Base-by-base conservation (phyloP, 2,329 filamentous ascomycete genomes). In the Colletotrichum sp. region DNA sequence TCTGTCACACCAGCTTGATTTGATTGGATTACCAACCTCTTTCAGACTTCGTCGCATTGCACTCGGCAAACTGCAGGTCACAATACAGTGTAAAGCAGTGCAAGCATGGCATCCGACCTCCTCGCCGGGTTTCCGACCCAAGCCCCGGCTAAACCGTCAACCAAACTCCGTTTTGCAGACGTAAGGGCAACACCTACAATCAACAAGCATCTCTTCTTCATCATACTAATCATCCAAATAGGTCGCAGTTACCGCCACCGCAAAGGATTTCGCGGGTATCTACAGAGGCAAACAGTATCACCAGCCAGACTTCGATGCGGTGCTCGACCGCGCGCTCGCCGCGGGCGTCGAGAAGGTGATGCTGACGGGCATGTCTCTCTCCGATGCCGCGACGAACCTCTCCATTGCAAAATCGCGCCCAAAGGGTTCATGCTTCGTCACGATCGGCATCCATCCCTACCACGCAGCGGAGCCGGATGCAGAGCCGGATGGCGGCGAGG, bases 201-300 rank as follows among this genome's bases (percentile, higher is more conserved):
- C 6, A n/a, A 22, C 2, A 25, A 16, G 2, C 3, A n/a, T 44
- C 8, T 9, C 8, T 30, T 7, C 9, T 4, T 5, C 8, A 12
- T 8, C 8, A 8, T 44, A 61, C 34, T 57, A 29, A 36, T n/a
- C 5, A 15, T 2, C 15, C 6, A 3, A 15, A 15, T 25, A 85
- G 83, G 83, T 85, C 11, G 84, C 84, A 19, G 83, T 85, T 3
- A 85, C 84, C 12, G 83, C 83, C 22, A 85, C 84, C 13, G 84
- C 84, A 1, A 83, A 84, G 11, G 86, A 90, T 74, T 90, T 89
- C 71, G 84, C 86, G n/a, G 89, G 88, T 16, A 83, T 88, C 71
- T 90, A 90, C 75, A 86, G 88, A 8, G 84, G 84, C 75, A 89
- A 89, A 75, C 84, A 88, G 73, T 87, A 88, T 67, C 88, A 90